Conservation (phyloP, 805 yeast genomes). For the Ogataea parapolymorpha region DNA sequence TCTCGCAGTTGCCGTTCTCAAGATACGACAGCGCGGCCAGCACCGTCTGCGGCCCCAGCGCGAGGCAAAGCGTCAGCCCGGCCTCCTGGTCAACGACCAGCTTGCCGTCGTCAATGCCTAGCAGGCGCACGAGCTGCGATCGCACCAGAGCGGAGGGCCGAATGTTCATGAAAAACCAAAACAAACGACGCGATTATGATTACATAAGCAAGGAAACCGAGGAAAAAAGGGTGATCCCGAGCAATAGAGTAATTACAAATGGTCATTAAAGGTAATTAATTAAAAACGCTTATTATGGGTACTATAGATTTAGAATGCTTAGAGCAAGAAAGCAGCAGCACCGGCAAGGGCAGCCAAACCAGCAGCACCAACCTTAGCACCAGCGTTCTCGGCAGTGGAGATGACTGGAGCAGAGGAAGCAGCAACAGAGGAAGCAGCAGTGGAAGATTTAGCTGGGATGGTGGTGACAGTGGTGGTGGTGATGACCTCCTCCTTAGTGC, state of each 20-base stretch:
- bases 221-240: too few relatives aligned
- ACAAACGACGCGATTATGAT: background rate
- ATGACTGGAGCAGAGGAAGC: constrained; percentile 19
- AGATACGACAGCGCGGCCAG: constrained; percentile 10
- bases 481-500: constrained; percentile 47
- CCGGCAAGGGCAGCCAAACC: constrained; percentile 38
- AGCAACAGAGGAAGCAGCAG: constrained; percentile 11
- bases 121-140: constrained; percentile 10
- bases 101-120: constrained; percentile 1
- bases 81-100: constrained; percentile 16
- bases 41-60: constrained; percentile 7
- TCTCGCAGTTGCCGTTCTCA: constrained; percentile 10
- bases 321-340: constrained; percentile 39
- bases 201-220: background rate
- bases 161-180: constrained; percentile 1
- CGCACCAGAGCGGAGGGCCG: constrained; percentile 3
- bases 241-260: background rate
- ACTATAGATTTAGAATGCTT: constrained; percentile 16
- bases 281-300: constrained; percentile 2
- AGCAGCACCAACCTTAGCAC: constrained; percentile 38
- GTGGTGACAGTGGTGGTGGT: constrained; percentile 25
- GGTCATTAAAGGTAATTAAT: background rate
- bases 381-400: constrained; percentile 31
- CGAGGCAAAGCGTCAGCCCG: constrained; percentile 13
- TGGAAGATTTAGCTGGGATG: constrained; percentile 18